phyloP scores from a whole-genome alignment of 768 basidiomycete species.

The Leccinum obscurum region DNA sequence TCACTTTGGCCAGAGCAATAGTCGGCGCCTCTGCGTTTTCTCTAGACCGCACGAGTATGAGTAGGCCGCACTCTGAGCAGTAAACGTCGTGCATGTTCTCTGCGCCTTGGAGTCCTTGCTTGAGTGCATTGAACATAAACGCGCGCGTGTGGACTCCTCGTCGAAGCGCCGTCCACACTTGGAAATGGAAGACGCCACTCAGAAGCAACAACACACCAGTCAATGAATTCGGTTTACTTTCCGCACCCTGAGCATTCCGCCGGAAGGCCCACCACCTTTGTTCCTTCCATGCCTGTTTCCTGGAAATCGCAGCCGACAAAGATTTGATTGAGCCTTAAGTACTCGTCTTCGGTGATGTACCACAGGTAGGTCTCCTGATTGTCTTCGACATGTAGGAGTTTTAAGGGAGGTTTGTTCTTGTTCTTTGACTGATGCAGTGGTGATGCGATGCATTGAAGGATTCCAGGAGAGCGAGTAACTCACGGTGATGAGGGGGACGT shows the following conservation, averaged over 20 bases:
- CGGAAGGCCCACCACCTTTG: conserved; percentile 16
- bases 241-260: conserved; percentile 9
- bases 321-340: conserved; percentile 15
- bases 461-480: not conserved
- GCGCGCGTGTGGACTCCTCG: conserved; percentile 20
- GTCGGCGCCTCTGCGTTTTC: conserved; percentile 17
- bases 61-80: conserved; percentile 18
- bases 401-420: conserved; percentile 13
- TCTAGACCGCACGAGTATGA: conserved; percentile 13
- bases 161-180: conserved; percentile 17
- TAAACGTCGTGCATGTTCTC: conserved; percentile 21
- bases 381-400: not conserved
- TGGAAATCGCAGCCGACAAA: conserved; percentile 16
- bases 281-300: conserved; percentile 14
- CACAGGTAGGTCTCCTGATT: conserved; percentile 6
- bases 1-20: conserved; percentile 8
- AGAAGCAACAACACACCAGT: conserved; percentile 5
- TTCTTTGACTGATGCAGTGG: conserved; percentile 1
- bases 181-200: not conserved
- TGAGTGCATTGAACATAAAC: conserved; percentile 20
- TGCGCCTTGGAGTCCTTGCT: conserved; percentile 13
- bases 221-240: conserved; percentile 20
- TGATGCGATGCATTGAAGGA: not conserved
- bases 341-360: conserved; percentile 22
- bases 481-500: conserved; percentile 11